phyloP scores from a whole-genome alignment of 768 basidiomycete genomes.

The Boletus edulis region DNA sequence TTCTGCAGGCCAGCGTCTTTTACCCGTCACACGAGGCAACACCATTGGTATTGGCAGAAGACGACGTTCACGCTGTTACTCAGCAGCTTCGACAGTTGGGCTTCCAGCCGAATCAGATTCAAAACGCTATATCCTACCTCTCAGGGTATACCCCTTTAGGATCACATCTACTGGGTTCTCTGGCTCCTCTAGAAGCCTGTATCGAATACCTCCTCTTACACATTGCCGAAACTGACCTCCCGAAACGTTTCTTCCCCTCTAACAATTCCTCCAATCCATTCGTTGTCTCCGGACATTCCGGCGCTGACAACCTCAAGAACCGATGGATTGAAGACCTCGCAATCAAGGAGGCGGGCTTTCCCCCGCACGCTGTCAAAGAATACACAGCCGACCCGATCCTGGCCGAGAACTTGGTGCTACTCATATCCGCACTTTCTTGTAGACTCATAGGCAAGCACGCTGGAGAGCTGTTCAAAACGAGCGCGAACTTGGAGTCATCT shows the following conservation, averaged over 20 bases:
- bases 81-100: conserved; percentile 62
- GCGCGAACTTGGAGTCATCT: conserved; percentile 24
- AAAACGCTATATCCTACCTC: conserved; percentile 54
- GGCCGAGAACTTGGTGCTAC: conserved; percentile 48
- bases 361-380: conserved; percentile 63
- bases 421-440: conserved; percentile 55
- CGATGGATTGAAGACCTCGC: conserved; percentile 83
- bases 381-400: conserved; percentile 39
- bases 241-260: conserved; percentile 62
- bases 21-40: conserved; percentile 42
- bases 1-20: conserved; percentile 46
- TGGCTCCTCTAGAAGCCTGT: conserved; percentile 69
- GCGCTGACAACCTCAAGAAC: conserved; percentile 58
- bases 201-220: conserved; percentile 84
- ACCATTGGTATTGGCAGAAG: conserved; percentile 38
- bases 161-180: conserved; percentile 54
- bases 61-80: conserved; percentile 42
- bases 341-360: conserved; percentile 83
- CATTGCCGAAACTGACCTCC: conserved; percentile 85
- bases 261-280: conserved; percentile 70
- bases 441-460: conserved; percentile 49
- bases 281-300: conserved; percentile 61
- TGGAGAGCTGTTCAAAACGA: conserved; percentile 29
- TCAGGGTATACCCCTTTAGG: conserved; percentile 56
- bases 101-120: conserved; percentile 57